Conservation (phyloP, 192 early-diverging fungal species). For the Paraglomus occultum region DNA sequence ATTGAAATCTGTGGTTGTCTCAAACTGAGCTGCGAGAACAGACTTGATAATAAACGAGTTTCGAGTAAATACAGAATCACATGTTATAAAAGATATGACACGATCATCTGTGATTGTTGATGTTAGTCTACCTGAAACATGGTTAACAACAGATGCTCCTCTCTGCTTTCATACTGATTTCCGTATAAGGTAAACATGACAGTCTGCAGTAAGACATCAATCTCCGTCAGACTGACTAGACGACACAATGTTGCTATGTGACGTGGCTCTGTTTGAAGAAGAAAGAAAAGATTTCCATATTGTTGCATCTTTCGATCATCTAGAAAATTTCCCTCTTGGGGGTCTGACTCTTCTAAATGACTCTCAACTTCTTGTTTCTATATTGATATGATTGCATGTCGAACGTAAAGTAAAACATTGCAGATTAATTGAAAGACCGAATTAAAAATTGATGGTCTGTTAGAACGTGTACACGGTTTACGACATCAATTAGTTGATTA, state of each 20-base stretch:
- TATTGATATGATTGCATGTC: slow-evolving; percentile 11
- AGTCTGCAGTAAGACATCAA: slow-evolving; percentile 90
- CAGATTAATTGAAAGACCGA: not conserved
- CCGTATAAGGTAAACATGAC: slow-evolving; percentile 97
- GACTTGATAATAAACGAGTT: slow-evolving; percentile 44
- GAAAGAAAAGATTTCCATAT: slow-evolving; percentile 91
- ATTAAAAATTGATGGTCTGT: slow-evolving; percentile 12
- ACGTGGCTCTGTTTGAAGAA: slow-evolving; percentile 87
- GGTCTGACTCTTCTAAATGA: slow-evolving; percentile 64
- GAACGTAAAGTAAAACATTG: not conserved
- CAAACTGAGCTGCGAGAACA: slow-evolving; percentile 90
- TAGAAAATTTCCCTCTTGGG: slow-evolving; percentile 53
- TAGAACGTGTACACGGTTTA: slow-evolving; percentile 16
- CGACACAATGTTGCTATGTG: slow-evolving; percentile 87
- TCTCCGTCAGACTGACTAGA: slow-evolving; percentile 81
- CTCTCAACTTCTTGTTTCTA: slow-evolving; percentile 75
- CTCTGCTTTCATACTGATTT: slow-evolving; percentile 94
- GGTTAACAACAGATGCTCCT: slow-evolving; percentile 91
- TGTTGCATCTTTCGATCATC: slow-evolving; percentile 80
- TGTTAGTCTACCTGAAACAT: slow-evolving; percentile 81
- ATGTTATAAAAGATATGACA: not conserved
- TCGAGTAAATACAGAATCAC: not conserved
- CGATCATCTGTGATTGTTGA: not conserved
- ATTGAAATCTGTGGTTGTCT: slow-evolving; percentile 84
- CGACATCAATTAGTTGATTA: not conserved